These are phyloP conservation scores for Phaffia australis DNA, from an alignment of 768 basidiomycete species.

Conservation along the genomic window DNA sequence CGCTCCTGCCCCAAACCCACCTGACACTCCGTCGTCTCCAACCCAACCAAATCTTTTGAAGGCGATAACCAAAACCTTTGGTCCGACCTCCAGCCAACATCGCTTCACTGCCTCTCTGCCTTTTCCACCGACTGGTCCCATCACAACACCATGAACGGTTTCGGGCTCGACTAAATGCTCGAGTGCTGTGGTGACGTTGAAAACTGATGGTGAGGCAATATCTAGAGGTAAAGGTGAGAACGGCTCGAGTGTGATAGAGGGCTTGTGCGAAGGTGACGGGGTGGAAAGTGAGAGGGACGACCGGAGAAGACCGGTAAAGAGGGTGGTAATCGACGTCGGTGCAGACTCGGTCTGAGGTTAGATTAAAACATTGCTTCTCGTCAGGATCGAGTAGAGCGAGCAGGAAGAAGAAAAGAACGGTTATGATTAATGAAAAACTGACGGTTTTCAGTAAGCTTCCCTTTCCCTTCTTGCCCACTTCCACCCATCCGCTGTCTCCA, in stretches of 20 bases:
- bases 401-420: not conserved
- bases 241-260: conserved; percentile 79
- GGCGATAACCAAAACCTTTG: conserved; percentile 74
- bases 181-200: conserved; percentile 73
- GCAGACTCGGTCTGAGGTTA: conserved; percentile 55
- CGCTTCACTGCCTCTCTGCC: conserved; percentile 62
- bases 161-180: conserved; percentile 66
- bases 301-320: conserved; percentile 88
- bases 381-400: not conserved
- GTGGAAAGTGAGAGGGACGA: conserved; percentile 52
- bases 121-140: conserved; percentile 44
- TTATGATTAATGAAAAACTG: conserved; percentile 35
- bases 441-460: conserved; percentile 69
- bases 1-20: conserved; percentile 31
- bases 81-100: conserved; percentile 67
- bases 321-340: conserved; percentile 78
- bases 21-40: conserved; percentile 49
- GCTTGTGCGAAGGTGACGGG: conserved; percentile 49
- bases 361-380: not conserved
- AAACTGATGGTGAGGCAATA: conserved; percentile 67
- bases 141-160: conserved; percentile 57
- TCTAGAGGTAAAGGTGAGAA: conserved; percentile 82
- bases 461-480: conserved; percentile 83
- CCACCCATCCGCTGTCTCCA: conserved; percentile 62
- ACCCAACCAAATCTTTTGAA: conserved; percentile 88